Conservation (phyloP, 352 stramenopile genomes). For the Phytophthora cactorum region DNA sequence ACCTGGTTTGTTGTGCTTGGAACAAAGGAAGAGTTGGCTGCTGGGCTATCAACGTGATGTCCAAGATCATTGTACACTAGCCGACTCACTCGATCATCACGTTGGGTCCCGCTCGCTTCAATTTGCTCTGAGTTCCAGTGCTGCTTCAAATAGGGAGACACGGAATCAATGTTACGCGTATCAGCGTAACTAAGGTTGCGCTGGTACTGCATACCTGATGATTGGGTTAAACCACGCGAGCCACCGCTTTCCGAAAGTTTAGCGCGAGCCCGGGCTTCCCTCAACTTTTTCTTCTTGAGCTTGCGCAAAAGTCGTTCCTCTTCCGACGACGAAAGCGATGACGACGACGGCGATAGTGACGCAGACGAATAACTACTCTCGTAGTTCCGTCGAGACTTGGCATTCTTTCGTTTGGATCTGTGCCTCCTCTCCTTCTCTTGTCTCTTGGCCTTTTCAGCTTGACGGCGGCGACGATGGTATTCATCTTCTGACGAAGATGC, state of each 20-base stretch:
- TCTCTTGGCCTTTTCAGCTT: conserved; percentile 18
- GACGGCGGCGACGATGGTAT: conserved; percentile 15
- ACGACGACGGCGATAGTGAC: conserved; percentile 15
- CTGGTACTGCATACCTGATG: conserved; percentile 14
- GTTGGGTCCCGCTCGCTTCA: conserved; percentile 1
- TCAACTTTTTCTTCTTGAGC: conserved; percentile 28
- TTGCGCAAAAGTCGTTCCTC: conserved; percentile 27
- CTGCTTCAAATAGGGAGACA: conserved; percentile 15
- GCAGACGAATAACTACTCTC: conserved; percentile 34
- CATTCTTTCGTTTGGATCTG: conserved; percentile 15
- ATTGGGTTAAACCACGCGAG: conserved; percentile 16
- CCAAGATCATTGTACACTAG: neutral
- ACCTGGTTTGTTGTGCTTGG: neutral
- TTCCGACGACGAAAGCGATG: conserved; percentile 27
- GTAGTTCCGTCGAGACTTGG: conserved; percentile 22
- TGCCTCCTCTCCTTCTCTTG: conserved; percentile 18
- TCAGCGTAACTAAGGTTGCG: conserved; percentile 22
- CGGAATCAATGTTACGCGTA: conserved; percentile 15
- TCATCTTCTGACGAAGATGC: conserved; percentile 26
- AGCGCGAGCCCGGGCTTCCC: conserved; percentile 24
- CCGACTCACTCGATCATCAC: neutral
- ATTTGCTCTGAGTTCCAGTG: conserved; percentile 2
- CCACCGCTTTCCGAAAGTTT: conserved; percentile 9
- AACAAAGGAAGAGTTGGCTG: neutral
- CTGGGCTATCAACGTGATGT: neutral